Percentiles rank a stretch among this genome's conserved stretches.
Conservation (phyloP, 257 asterid genomes). For the Rubia yunnanensis region DNA sequence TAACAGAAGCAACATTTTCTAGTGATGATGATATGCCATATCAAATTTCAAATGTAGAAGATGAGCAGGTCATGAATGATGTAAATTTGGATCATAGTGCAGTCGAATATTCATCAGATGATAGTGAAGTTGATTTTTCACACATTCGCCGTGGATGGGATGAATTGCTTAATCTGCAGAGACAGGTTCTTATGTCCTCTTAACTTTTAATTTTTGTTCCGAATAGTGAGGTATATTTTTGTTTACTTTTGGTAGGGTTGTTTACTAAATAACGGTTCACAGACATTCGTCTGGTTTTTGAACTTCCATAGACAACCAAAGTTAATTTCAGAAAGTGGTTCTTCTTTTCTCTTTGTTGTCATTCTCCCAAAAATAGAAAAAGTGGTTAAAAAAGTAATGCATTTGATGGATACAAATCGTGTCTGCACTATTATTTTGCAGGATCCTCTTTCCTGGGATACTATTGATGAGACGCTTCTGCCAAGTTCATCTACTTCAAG, state of each 20-base stretch:
- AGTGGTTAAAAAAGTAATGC: not conserved
- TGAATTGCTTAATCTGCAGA: conserved; percentile 44
- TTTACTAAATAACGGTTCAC: not conserved
- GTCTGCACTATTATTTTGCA: conserved; percentile 25
- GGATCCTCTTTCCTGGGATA: conserved; percentile 38
- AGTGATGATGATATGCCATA: conserved; percentile 29
- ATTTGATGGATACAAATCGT: conserved; percentile 7
- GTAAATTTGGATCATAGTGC: conserved; percentile 34
- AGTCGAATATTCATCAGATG: conserved; percentile 58
- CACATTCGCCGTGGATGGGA: conserved; percentile 40
- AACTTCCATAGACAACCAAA: not conserved
- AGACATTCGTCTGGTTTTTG: not conserved
- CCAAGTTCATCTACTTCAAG: conserved; percentile 29
- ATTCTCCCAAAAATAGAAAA: not conserved
- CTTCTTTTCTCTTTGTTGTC: not conserved
- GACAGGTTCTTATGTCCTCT: conserved; percentile 46
- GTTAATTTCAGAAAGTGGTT: not conserved
- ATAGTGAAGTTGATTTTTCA: conserved; percentile 73
- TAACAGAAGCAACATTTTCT: conserved; percentile 30
- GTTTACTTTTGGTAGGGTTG: not conserved
- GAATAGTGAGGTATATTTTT: not conserved
- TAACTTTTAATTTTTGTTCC: conserved; percentile 7
- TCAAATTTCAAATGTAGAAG: conserved; percentile 30
- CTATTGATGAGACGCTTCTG: conserved; percentile 35
- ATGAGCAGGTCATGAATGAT: conserved; percentile 33